Evolutionary conservation across 345 rosid species (phyloP).

Genomic region (Populus nigra): DNA sequence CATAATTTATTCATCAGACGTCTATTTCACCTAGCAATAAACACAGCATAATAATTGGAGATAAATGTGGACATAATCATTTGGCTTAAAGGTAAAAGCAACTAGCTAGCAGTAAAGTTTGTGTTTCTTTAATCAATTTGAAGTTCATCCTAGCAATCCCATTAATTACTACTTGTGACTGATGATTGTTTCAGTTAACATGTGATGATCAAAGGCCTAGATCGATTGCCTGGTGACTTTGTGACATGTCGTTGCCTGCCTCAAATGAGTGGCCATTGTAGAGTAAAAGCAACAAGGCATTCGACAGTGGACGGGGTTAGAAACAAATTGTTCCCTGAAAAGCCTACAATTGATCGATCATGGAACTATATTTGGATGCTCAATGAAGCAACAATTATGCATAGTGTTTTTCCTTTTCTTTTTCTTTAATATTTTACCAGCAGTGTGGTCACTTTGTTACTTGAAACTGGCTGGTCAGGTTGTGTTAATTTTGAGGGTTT

Average conservation of each 20-base stretch:
- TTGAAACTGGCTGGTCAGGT: too few species aligned
- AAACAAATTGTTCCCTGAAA: neutral
- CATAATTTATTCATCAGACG: too few species aligned
- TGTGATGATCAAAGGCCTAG: too few species aligned
- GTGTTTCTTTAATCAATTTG: neutral
- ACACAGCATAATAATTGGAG: neutral
- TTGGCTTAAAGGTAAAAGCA: neutral
- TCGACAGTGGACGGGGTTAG: neutral
- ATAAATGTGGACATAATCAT: neutral
- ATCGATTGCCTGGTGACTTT: neutral
- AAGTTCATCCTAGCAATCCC: neutral
- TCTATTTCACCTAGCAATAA: neutral
- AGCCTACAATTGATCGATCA: neutral
- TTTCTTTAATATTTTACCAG: too few species aligned
- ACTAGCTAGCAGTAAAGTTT: neutral
- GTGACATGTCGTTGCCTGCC: neutral
- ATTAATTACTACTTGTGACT: neutral
- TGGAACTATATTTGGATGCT: neutral
- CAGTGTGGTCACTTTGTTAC: too few species aligned
- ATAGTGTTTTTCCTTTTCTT: neutral
- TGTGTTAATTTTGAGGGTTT: too few species aligned
- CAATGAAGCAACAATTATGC: neutral
- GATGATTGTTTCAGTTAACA: neutral
- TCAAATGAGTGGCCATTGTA: neutral
- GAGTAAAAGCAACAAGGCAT: neutral